Percentiles rank a stretch among this genome's conserved stretches.
These are phyloP conservation scores for Coemansia sp. DNA, from an alignment of 192 early-diverging fungal species.

Conservation along the genomic window DNA sequence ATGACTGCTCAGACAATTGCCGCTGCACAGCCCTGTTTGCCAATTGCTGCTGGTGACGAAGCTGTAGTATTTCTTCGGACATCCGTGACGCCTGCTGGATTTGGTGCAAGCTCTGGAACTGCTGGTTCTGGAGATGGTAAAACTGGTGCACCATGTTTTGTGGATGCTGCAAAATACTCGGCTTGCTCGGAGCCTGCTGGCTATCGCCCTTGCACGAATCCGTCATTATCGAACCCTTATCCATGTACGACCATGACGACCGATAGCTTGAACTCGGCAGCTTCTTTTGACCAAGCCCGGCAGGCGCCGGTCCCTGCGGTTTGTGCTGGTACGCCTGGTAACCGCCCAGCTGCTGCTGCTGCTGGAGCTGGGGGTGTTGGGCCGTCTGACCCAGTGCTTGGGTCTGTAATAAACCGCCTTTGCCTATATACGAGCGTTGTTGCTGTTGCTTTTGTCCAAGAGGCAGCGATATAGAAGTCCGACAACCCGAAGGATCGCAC, in stretches of 20 bases:
- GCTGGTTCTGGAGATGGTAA: conserved; percentile 48
- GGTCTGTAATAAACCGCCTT: neutral
- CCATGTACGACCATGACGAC: conserved; percentile 49
- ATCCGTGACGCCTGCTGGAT: conserved; percentile 24
- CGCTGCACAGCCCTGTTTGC: conserved; percentile 1
- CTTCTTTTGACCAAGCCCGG: conserved; percentile 10
- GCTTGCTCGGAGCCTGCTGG: conserved; percentile 26
- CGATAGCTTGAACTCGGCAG: conserved; percentile 21
- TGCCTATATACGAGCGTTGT: neutral
- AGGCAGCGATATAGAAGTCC: conserved; percentile 3
- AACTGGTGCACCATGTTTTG: conserved; percentile 41
- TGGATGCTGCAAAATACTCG: conserved; percentile 12
- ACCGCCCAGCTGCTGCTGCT: conserved; percentile 9
- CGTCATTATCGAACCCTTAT: conserved; percentile 33
- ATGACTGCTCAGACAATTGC: conserved; percentile 13
- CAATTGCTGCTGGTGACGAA: conserved; percentile 1
- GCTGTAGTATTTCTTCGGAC: conserved; percentile 18
- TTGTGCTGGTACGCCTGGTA: conserved; percentile 11
- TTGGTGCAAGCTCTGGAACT: conserved; percentile 40
- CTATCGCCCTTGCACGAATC: conserved; percentile 24
- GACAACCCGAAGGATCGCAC: conserved; percentile 1
- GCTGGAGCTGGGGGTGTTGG: conserved; percentile 9
- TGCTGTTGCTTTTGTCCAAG: conserved; percentile 9
- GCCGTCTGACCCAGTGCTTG: conserved; percentile 6
- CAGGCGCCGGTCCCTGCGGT: conserved; percentile 1